Evolutionary conservation across 208 protist species (phyloP).

Genomic region (Leishmania amazonensis): DNA sequence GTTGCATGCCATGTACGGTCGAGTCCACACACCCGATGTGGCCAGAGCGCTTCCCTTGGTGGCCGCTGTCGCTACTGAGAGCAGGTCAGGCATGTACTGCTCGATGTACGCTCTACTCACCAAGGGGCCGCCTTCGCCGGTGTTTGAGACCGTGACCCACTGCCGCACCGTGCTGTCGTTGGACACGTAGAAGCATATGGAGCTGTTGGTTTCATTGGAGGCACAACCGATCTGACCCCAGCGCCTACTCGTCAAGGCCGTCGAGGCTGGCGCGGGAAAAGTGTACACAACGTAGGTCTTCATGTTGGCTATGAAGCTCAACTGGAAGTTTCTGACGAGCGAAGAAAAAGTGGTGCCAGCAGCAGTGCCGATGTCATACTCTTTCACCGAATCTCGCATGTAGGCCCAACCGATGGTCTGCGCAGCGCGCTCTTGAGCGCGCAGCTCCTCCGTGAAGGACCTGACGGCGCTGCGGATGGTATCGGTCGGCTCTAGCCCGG

Average conservation of each 20-base stretch:
- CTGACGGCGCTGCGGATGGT: constrained; percentile 44
- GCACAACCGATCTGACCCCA: constrained; percentile 48
- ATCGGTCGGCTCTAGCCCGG: constrained; percentile 52
- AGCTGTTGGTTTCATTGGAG: constrained; percentile 13
- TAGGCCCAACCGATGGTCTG: constrained; percentile 41
- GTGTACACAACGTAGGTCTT: constrained; percentile 39
- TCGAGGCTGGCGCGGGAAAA: constrained; percentile 17
- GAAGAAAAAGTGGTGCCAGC: constrained; percentile 33
- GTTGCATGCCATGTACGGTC: constrained; percentile 15
- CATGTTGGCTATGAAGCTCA: constrained; percentile 37
- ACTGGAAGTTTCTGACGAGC: constrained; percentile 33
- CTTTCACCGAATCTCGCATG: constrained; percentile 28
- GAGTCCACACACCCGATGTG: constrained; percentile 35
- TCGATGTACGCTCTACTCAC: constrained; percentile 29
- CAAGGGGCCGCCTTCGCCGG: constrained; percentile 5
- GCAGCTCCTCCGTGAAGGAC: constrained; percentile 47
- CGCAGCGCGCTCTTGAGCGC: constrained; percentile 34
- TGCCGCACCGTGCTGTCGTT: constrained; percentile 14
- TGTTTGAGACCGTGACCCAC: constrained; percentile 14
- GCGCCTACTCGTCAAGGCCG: constrained; percentile 16
- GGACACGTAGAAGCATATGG: constrained; percentile 31
- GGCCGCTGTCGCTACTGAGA: constrained; percentile 15
- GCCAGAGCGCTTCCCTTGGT: constrained; percentile 27
- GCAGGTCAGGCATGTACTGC: constrained; percentile 24
- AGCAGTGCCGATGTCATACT: constrained; percentile 30